phyloP scores from a whole-genome alignment of 2,329 filamentous ascomycete genomes.

The Tolypocladium pustulatum region DNA sequence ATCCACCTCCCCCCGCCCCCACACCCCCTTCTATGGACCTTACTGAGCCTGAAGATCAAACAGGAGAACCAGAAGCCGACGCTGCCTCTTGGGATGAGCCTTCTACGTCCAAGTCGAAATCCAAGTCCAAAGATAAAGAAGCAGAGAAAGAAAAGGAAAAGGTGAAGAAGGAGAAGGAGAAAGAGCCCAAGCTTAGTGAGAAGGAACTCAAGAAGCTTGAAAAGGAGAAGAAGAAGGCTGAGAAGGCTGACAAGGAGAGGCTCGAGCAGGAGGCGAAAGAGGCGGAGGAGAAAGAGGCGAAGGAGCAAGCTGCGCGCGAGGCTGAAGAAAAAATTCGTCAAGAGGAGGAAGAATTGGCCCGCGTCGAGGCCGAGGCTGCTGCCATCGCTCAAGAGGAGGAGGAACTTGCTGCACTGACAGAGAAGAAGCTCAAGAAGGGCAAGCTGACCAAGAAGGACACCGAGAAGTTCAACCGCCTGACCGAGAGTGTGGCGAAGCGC shows the following conservation, averaged over 20 bases:
- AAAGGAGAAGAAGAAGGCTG: conserved; percentile 32
- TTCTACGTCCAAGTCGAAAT: conserved; percentile 20
- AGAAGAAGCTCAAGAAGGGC: conserved; percentile 39
- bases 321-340: conserved; percentile 17
- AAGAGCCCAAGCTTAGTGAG: conserved; percentile 33
- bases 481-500: conserved; percentile 21
- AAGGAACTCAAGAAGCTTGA: conserved; percentile 42
- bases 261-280: conserved; percentile 14
- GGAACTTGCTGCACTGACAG: conserved; percentile 29
- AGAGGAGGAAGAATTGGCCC: conserved; percentile 16
- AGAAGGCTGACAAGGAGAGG: conserved; percentile 27
- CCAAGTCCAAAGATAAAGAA: conserved; percentile 30
- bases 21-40: conserved; percentile 36
- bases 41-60: conserved; percentile 24
- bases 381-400: conserved; percentile 19
- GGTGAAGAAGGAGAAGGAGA: conserved; percentile 26
- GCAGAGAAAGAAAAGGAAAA: conserved; percentile 19
- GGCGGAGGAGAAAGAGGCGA: conserved; percentile 15
- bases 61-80: conserved; percentile 26
- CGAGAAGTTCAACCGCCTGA: conserved; percentile 29
- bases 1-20: conserved; percentile 35
- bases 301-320: conserved; percentile 18
- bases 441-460: conserved; percentile 34
- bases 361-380: conserved; percentile 11
- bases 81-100: conserved; percentile 24